Conservation (phyloP, 805 yeast species). For the Kluyveromyces lactis region DNA sequence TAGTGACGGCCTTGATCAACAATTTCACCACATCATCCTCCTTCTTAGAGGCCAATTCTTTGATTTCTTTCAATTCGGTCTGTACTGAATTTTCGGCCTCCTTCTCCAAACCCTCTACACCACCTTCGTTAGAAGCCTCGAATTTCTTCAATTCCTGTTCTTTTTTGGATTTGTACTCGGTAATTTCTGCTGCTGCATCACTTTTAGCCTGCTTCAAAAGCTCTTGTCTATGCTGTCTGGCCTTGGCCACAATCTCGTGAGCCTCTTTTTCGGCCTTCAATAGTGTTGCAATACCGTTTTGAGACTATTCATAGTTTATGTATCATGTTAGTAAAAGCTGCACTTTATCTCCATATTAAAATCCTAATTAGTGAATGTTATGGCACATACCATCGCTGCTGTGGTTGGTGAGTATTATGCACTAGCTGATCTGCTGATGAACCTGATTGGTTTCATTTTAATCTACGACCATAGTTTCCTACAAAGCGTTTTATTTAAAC, state of each 20-base stretch:
- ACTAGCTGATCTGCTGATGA: too few species aligned
- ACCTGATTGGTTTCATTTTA: too few species aligned
- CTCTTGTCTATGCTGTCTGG: conserved; percentile 71
- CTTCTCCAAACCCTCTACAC: conserved; percentile 42
- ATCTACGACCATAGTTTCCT: too few species aligned
- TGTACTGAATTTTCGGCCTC: conserved; percentile 72
- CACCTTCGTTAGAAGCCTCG: conserved; percentile 64
- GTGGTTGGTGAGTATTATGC: too few species aligned
- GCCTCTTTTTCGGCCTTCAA: conserved; percentile 88
- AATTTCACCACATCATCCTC: conserved; percentile 61
- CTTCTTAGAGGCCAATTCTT: conserved; percentile 54
- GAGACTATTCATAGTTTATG: conserved; percentile 12
- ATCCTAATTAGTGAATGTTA: too few species aligned
- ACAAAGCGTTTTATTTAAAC: too few species aligned
- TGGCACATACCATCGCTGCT: too few species aligned
- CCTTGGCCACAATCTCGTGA: conserved; percentile 89
- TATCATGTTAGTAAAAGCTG: too few species aligned
- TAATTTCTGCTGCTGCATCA: conserved; percentile 87
- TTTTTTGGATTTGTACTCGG: conserved; percentile 74
- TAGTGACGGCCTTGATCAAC: conserved; percentile 69
- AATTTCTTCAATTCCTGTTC: conserved; percentile 70
- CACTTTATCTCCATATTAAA: too few species aligned
- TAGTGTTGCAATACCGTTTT: conserved; percentile 31
- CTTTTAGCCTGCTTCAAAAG: conserved; percentile 89
- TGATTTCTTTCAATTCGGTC: conserved; percentile 60